Base-by-base conservation (phyloP, 2,329 filamentous ascomycete genomes). In the Alternaria sp. region DNA sequence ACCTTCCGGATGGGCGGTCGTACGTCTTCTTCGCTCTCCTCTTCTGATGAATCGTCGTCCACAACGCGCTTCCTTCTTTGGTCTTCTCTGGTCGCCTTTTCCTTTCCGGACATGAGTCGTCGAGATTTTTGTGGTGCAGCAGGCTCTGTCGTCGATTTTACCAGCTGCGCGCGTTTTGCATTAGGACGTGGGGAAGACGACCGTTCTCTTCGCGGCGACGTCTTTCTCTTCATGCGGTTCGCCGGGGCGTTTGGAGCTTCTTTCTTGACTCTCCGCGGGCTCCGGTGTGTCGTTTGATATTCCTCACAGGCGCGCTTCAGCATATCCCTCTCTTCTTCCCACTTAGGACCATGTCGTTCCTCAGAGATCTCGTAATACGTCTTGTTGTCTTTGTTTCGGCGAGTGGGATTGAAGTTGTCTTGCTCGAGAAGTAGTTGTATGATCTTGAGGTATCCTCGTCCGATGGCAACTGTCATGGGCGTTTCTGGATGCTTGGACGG, bases 381-480 rank as follows among this genome's bases (percentile, higher is more conserved):
- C 71, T 92, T 88, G 21, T 92, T 92, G 69, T 90, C 89, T 69
- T 89, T 90, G 25, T 90, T 86, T 28, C 83, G 85, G 61, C 91
- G 89, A 1, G 92, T 93, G 0, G 96, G 94, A 72, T 99, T 90
- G 76, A 98, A 97, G 25, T 86, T 85, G 51, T 87, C 87, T 72
- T 96, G 92, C 63, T 90, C 89, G 7, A 97, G 83, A 8, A 97
- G 85, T 11, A 97, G 83, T 61, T 91, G 88, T 47, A 99, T 89
- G 61, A 97, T 93, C 69, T 93, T 91, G 53, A 96, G 86, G 72
- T 97, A 96, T 5, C 88, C 88, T 70, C 95, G 91, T 15, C 96
- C 95, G 68, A 99, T 97, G 2, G 96, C 94, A 62, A 94, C 93
- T 40, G 97, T 87, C 85, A 99, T 96, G 1, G 96, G 96, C 1